These are phyloP conservation scores for Keithomyces neogunnii DNA, from an alignment of 2,329 filamentous ascomycete species.

Conservation along the genomic window DNA sequence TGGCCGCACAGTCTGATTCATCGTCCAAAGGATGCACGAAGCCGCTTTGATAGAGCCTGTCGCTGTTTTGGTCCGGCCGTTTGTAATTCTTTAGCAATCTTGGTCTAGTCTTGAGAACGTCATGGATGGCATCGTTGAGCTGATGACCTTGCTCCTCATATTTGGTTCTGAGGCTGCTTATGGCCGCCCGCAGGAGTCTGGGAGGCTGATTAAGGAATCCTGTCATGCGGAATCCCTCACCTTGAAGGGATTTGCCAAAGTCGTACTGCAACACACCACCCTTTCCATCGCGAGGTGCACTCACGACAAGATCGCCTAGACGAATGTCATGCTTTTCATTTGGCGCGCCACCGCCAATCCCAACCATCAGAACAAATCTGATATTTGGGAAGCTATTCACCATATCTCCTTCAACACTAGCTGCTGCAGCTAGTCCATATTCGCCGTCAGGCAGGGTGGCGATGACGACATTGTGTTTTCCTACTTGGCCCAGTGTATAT, in stretches of 20 bases:
- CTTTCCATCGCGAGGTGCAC: not conserved
- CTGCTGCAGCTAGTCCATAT: not conserved
- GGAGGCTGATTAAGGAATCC: constrained; percentile 4
- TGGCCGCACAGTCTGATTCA: not conserved
- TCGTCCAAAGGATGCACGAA: constrained; percentile 4
- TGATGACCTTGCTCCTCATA: constrained; percentile 6
- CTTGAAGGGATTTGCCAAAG: not conserved
- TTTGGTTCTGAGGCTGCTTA: not conserved
- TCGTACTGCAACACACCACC: not conserved
- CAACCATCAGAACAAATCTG: constrained; percentile 8
- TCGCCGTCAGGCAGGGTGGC: constrained; percentile 1
- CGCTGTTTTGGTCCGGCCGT: constrained; percentile 4
- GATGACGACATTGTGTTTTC: constrained; percentile 12
- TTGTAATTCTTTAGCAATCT: constrained; percentile 5
- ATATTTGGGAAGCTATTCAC: not conserved
- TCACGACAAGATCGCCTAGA: constrained; percentile 10
- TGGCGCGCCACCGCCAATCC: constrained; percentile 9
- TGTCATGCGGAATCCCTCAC: not conserved
- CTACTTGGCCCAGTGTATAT: constrained; percentile 10
- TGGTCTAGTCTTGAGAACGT: not conserved
- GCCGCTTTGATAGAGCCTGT: constrained; percentile 6
- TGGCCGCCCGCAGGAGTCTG: not conserved
- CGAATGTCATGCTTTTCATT: constrained; percentile 5
- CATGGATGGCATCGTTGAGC: constrained; percentile 2
- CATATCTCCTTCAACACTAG: constrained; percentile 1